These are phyloP conservation scores for Melampsora larici-populina DNA, from an alignment of 1,284 basidiomycete species.

Conservation along the genomic window DNA sequence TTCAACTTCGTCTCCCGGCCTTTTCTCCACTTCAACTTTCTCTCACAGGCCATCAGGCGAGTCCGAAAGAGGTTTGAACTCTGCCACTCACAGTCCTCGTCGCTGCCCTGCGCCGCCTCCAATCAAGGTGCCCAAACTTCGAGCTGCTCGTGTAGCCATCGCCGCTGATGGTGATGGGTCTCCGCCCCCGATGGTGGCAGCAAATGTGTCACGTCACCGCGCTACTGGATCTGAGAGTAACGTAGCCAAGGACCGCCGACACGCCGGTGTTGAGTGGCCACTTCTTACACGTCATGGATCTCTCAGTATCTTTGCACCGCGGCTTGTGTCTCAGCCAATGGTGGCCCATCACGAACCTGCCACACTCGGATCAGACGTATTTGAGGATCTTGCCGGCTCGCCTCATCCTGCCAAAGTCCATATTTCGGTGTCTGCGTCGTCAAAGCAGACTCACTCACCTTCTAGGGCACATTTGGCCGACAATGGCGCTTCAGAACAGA, in stretches of 20 bases:
- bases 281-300: neutral
- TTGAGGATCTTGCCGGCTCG: neutral
- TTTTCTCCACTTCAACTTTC: conserved; percentile 13
- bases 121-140: conserved; percentile 35
- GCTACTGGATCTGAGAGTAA: neutral
- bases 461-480: neutral
- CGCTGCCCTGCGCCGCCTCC: conserved; percentile 18
- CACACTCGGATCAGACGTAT: neutral
- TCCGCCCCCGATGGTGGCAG: neutral
- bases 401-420: neutral
- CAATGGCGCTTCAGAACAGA: neutral
- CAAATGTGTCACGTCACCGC: neutral
- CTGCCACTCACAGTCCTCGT: conserved; percentile 3
- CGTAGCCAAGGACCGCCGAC: neutral
- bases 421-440: neutral
- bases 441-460: neutral
- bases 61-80: neutral
- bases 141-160: conserved; percentile 24
- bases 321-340: neutral
- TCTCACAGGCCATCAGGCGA: conserved; percentile 21
- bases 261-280: neutral
- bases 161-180: conserved; percentile 13
- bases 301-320: neutral
- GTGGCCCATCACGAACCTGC: neutral
- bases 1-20: conserved; percentile 9